Conservation (phyloP, 192 early-diverging fungal genomes). For the Backusella luteola region DNA sequence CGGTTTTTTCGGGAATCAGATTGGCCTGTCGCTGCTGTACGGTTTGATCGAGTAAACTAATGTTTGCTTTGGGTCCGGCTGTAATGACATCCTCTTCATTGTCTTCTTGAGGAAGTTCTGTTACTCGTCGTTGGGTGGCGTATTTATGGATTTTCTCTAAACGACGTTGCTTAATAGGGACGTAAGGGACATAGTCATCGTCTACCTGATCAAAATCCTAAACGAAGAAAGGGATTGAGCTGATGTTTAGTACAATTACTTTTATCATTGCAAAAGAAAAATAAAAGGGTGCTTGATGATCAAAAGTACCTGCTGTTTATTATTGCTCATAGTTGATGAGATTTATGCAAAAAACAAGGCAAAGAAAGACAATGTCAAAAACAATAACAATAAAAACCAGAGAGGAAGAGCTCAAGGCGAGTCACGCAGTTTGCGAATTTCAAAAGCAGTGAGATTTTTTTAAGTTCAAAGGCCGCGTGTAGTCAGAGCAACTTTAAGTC, state of each 20-base stretch:
- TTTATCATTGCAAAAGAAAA: neutral
- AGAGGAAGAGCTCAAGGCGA: neutral
- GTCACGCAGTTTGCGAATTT: neutral
- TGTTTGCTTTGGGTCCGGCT: conserved; percentile 61
- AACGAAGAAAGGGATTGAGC: neutral
- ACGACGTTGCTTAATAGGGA: conserved; percentile 66
- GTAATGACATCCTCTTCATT: conserved; percentile 42
- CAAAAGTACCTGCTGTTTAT: neutral
- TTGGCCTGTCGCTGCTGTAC: conserved; percentile 70
- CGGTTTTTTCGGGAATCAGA: conserved; percentile 64
- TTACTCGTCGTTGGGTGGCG: conserved; percentile 26
- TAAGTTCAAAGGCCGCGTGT: neutral
- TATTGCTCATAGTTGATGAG: neutral
- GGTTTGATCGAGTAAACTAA: conserved; percentile 84
- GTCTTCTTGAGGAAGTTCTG: conserved; percentile 30
- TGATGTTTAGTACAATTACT: neutral
- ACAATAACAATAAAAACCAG: neutral
- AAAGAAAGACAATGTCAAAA: neutral
- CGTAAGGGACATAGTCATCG: conserved; percentile 76
- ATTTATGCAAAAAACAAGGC: neutral
- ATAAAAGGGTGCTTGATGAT: neutral
- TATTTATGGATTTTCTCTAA: conserved; percentile 53
- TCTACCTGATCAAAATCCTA: conserved; percentile 15
- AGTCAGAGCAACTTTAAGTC: too few species aligned
- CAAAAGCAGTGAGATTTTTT: neutral